A percentile compares a stretch with the other conserved stretches of the same genome.
These are phyloP conservation scores for Chlamydomonas schloesseri DNA, from an alignment of 139 green algal species.

Conservation along the genomic window DNA sequence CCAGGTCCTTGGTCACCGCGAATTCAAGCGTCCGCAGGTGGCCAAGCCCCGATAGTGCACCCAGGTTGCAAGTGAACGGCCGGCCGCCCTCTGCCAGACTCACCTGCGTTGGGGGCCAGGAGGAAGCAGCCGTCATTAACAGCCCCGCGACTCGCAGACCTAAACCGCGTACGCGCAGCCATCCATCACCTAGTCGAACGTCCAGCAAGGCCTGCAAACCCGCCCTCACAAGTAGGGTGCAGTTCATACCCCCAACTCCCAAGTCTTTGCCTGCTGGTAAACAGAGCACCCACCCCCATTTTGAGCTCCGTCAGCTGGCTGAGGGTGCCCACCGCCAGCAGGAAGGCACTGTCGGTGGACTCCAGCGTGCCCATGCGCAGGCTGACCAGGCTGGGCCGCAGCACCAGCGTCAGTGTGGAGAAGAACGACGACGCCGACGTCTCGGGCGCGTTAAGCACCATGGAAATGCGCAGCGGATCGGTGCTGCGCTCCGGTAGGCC, in stretches of 20 bases:
- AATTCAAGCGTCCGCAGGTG: conserved; percentile 14
- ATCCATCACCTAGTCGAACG: too few species aligned
- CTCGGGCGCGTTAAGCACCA: conserved; percentile 18
- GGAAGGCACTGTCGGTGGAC: conserved; percentile 9
- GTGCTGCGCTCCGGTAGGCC: background rate
- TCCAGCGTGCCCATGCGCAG: conserved; percentile 33
- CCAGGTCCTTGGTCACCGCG: conserved; percentile 27
- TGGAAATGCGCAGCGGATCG: background rate
- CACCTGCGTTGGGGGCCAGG: background rate
- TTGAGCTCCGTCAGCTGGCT: conserved; percentile 27
- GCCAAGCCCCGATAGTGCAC: background rate
- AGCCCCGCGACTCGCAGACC: too few species aligned
- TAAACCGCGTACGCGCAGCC: too few species aligned
- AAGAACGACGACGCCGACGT: conserved; percentile 6
- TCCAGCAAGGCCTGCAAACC: too few species aligned
- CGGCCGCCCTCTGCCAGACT: conserved; percentile 8
- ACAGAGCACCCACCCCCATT: conserved; percentile 32
- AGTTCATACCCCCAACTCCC: too few species aligned
- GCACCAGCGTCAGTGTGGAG: conserved; percentile 20
- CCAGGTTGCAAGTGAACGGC: conserved; percentile 22
- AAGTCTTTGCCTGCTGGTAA: too few species aligned
- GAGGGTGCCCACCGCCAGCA: conserved; percentile 31
- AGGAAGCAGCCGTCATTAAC: too few species aligned
- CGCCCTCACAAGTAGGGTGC: too few species aligned
- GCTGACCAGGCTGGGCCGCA: background rate